Evolutionary conservation across 2,329 filamentous ascomycete species (phyloP), one percentile per base, ranked within the genome.

Genomic region (Arthrinium puccinioides): DNA sequence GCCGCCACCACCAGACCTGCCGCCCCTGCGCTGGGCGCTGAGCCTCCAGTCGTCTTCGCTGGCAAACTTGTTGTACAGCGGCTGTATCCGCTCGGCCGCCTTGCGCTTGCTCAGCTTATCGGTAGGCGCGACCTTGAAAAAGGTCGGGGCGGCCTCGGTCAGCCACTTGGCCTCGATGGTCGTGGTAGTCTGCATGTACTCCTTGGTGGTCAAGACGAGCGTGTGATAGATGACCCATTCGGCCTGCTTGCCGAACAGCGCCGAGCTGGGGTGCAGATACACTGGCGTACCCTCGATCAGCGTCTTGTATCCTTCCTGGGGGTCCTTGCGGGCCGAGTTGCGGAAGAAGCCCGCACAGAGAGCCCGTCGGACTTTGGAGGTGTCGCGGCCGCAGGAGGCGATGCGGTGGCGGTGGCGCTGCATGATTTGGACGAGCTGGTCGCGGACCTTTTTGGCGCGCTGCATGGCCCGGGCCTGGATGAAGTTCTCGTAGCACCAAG

Each of bases 401-500:
- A 98, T 74, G 0, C 75, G 72, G 50, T 95, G 87, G 40, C 82
- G 83, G 63, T 97, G 92, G 6, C 92, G 79, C 39, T 92, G 79
- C 83, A 98, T 94, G 59, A 98, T 97, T 50, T 85, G 86, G 37
- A 90, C 77, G 4, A 98, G 74, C 61, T 98, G 92, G 43, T 94
- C 83, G 14, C 92, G 79, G 1, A 98, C 88, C 57, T 98, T 92
- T 58, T 90, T 86, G 9, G 87, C 89, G 9, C 90, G 82, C 41
- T 80, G 77, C 76, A 98, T 95, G 23, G 81, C 82, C 2, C 89
- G 79, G 5, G 87, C 88, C 57, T 97, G 89, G 57, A 98, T 92
- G 59, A 94, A 98, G 61, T 98, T 96, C 55, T 98, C 94, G 49
- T 87, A 90, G 57, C 92, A 97, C 92, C 92, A 98, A 0, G 89